Evolutionary conservation across 2,329 filamentous ascomycete species (phyloP), one percentile per base, ranked within the genome.

Genomic region (Colletotrichum melonis): DNA sequence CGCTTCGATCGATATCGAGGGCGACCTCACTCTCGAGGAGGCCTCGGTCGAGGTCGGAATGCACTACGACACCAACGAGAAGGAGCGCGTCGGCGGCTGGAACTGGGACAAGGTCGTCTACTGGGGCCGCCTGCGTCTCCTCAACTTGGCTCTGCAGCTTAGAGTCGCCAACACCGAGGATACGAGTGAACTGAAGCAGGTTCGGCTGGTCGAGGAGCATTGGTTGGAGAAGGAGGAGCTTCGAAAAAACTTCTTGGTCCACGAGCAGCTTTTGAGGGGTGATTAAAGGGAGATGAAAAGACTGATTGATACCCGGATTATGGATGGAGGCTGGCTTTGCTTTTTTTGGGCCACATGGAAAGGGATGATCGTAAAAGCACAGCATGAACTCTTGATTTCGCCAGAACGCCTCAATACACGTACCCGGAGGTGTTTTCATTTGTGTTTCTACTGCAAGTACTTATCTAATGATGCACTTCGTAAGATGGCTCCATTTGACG

Each of bases 51-150:
- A 54, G 38, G 72, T 72, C 3, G 57, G 56, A 5, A 8, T 57
- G 19, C 54, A 72, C 57, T 67, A 72, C 22, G 67, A 74, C 16
- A 11, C 12, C 11, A 63, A 62, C 30, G 72, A 72, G 68, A n/a
- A 56, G 24, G 72, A 72, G 3, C 58, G 68, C 1, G 64, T 74
- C 4, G 72, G 72, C 12, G 6, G 16, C 4, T 68, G 64, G 58
- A 72, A 72, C 55, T 68, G 69, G 63, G 22, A 6, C 6, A 68
- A 67, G 19, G 32, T 68, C 24, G 38, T 60, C 28, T 14, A 72
- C 46, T 74, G 72, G 72, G 58, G 52, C n/a, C 72, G 72, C 5
- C 35, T 55, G 5, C 63, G 72, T n/a, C 54, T 64, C 26, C 46
- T 57, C 63, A 14, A 7, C 11, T 12, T 74, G 19, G 46, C 57